Base-by-base conservation (phyloP, 2,329 filamentous ascomycete species). In the Penicillium italicum region DNA sequence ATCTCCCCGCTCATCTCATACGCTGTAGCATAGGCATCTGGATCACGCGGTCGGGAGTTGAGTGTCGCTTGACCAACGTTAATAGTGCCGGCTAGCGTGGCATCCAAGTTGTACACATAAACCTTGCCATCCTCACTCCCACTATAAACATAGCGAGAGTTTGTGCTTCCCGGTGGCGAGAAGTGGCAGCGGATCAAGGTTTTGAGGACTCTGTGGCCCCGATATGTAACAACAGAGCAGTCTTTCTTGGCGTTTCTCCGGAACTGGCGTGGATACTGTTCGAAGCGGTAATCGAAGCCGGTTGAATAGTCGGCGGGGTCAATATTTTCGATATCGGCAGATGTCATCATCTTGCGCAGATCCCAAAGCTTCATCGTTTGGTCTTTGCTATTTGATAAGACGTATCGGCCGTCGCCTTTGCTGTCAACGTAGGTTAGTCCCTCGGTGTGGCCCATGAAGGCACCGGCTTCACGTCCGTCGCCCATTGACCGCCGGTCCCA, bases 351-450 rank as follows among this genome's bases (percentile, higher is more conserved):
- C 80, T 90, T 95, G 49, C 93, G 82, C 53, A 97, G 72, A 72
- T 99, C 94, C 94, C 94, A 99, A 0, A 99, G 81, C 75, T 97
- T 97, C 85, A 96, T 96, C 40, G 87, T 93, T 73, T 97, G 94
- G 69, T 99, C 94, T 70, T 97, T 99, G 59, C 86, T 90, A 66
- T 99, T 99, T 62, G 88, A 92, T 26, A 99, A 83, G 9, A 97
- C 88, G 71, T 97, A 97, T 54, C 93, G 84, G 2, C 86, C 85
- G 66, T 96, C 91, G 38, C 89, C 90, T 80, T 97, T 93, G 73
- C 88, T 93, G 69, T 87, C 85, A 33, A 87, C 83, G 58, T 86
- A 87, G 0, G 85, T 87, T 47, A 87, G 64, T 7, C 84, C 84
- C 70, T 87, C 84, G 0, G 83, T 86, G 64, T 87, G 84, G 7